Percentiles rank a stretch among this genome's conserved stretches.
Evolutionary conservation across 495 filamentous ascomycete genomes (phyloP).

Genomic region (Daldinia grandis): DNA sequence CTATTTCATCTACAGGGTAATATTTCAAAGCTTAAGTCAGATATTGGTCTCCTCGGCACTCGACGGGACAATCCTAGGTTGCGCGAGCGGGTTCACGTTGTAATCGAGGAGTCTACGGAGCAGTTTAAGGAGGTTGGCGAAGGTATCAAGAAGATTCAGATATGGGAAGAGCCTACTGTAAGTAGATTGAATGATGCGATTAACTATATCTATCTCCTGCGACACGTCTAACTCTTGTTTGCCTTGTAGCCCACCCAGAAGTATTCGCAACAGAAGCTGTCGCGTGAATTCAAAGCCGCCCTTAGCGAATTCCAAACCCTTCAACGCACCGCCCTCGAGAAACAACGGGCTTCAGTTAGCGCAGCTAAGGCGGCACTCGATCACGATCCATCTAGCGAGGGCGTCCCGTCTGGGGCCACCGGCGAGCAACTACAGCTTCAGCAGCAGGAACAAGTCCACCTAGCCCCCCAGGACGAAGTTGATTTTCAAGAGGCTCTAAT

Average conservation of each 20-base stretch:
- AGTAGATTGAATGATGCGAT: constrained; percentile 42
- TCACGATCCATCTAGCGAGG: constrained; percentile 54
- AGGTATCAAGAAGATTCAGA: constrained; percentile 87
- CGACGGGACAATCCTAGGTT: constrained; percentile 90
- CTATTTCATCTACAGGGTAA: constrained; percentile 88
- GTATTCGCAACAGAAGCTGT: constrained; percentile 94
- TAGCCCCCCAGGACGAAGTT: constrained; percentile 93
- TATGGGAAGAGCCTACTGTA: constrained; percentile 93
- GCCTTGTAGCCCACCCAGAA: constrained; percentile 75
- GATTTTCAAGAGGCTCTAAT: constrained; percentile 97
- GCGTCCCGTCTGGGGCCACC: constrained; percentile 44
- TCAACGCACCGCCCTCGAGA: constrained; percentile 88
- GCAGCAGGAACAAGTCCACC: constrained; percentile 77
- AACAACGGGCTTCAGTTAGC: constrained; percentile 83
- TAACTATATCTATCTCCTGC: neutral
- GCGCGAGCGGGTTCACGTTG: constrained; percentile 84
- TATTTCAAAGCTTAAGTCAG: constrained; percentile 78
- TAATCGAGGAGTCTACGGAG: constrained; percentile 82
- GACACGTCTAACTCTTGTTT: constrained; percentile 32
- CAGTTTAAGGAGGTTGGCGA: constrained; percentile 95
- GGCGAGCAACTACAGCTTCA: constrained; percentile 68
- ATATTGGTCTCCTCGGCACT: constrained; percentile 86
- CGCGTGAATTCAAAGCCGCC: constrained; percentile 86
- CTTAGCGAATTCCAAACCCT: constrained; percentile 89
- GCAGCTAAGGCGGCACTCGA: constrained; percentile 79